Base-by-base conservation (phyloP, 2,329 filamentous ascomycete species). In the Didymella keratinophila region DNA sequence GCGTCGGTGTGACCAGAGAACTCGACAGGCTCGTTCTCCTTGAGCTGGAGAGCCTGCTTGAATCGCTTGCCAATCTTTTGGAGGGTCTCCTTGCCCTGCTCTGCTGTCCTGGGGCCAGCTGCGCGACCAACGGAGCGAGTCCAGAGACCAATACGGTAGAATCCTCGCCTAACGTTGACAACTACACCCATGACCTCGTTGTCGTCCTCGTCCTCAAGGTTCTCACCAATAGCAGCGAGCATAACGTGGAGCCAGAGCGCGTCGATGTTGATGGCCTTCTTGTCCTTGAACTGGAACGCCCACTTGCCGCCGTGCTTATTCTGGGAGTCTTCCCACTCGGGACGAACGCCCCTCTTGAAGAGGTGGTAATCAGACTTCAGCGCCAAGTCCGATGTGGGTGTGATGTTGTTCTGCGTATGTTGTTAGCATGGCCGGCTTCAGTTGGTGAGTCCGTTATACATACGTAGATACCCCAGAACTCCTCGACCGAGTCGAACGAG, bases 251-350 rank as follows among this genome's bases (percentile, higher is more conserved):
- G 88, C 95, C 95, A 99, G 54, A 97, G 86, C 58, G 94, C 91
- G 77, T 99, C 94, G 78, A 97, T 96, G 71, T 94, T 91, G 77
- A 97, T 86, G 68, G 84, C 87, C 74, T 91, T 89, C 87, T 97
- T 97, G 71, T 97, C 92, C 84, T 96, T 96, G 88, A 97, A 97
- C 74, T 92, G 90, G 82, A 96, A 98, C 25, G 94, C 93, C 95
- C 95, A 99, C 82, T 97, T 97, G 81, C 95, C 95, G 71, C 95
- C 95, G 78, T 98, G 93, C 86, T 98, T 99, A 84, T 99, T 99
- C 83, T 98, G 93, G 25, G 87, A 85, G 78, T 99, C 95, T 80
- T 99, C 95, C 95, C 95, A 99, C 81, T 99, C 96, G 34, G 95
- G 95, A 65, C 95, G 92, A 63, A 99, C 92, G 66, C 93, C 93